Conservation (phyloP, 2,329 filamentous ascomycete species). For the Zasmidium citrigriseum region DNA sequence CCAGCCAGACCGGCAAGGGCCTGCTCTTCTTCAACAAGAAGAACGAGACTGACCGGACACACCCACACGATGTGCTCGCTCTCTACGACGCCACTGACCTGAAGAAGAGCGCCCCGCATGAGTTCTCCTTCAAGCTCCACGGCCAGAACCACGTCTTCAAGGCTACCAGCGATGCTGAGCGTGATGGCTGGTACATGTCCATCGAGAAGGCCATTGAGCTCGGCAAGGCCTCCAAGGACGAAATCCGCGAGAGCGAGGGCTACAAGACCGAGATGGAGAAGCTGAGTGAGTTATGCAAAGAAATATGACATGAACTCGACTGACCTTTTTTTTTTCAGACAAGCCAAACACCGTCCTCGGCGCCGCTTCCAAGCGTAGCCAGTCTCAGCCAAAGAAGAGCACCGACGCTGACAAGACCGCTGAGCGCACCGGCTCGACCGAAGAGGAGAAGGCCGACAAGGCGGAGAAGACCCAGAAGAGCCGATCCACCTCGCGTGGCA, state of each 20-base stretch:
- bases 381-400: conserved; percentile 48
- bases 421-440: conserved; percentile 41
- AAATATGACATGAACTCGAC: conserved; percentile 34
- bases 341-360: conserved; percentile 39
- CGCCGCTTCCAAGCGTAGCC: conserved; percentile 36
- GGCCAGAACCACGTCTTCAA: conserved; percentile 95
- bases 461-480: conserved; percentile 57
- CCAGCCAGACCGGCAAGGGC: conserved; percentile 90
- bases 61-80: conserved; percentile 73
- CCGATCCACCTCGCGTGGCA: conserved; percentile 59
- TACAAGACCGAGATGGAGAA: conserved; percentile 87
- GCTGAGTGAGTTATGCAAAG: conserved; percentile 52
- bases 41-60: conserved; percentile 71
- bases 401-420: conserved; percentile 43
- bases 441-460: conserved; percentile 46
- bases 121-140: conserved; percentile 82
- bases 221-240: conserved; percentile 77
- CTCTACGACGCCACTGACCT: conserved; percentile 68
- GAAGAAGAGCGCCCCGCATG: conserved; percentile 71
- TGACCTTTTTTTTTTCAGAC: conserved; percentile 24
- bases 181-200: conserved; percentile 88
- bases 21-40: conserved; percentile 90
- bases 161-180: conserved; percentile 71
- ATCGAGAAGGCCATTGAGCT: conserved; percentile 80
- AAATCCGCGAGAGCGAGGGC: conserved; percentile 73